Evolutionary conservation across 225 moss, liverwort and hornwort genomes (phyloP), one percentile per base, ranked within the genome.

Genomic region (Physcomitrium patens): DNA sequence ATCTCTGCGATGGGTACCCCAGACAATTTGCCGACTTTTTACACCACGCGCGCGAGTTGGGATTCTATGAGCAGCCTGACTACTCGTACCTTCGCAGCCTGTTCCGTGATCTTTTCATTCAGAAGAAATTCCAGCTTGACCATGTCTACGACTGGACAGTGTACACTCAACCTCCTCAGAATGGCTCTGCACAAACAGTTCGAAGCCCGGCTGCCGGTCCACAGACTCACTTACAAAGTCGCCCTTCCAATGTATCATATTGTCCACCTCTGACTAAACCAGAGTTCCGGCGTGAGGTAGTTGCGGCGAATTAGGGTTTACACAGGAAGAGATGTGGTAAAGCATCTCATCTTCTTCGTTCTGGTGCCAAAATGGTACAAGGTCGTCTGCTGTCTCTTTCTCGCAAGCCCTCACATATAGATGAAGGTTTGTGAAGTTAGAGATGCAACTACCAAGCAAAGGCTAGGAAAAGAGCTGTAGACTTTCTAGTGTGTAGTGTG

Each of bases 81-180:
- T 87, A 84, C 79, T 81, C 87, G 9, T 71, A 84, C 54, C 58
- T 87, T 51, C 76, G 87, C 14, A 79, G 84, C 77, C 58, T 87
- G 77, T 87, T 87, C 64, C 87, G 87, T 12, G 87, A 87, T 77
- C 74, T 87, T 54, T 87, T 87, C 68, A 87, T 87, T 17, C 79
- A 87, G 64, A 79, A 77, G 77, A 84, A 74, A 37, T 87, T 87
- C 44, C 87, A 87, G 71, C 87, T 87, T 13, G 87, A 87, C 65
- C 87, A 87, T 51, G 87, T 87, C 59, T 87, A 87, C 60, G 87
- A 87, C 37, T 87, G 87, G 87, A 84, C 84, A 23, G 87, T 87
- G 24, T 77, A 77, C 74, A 71, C 71, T 15, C 73, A 70, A 65
- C 84, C 80, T 3, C 22, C 64, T 0, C 69, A 80, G 28, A 63